These are phyloP conservation scores for Trichoderma endophyticum DNA, from an alignment of 2,329 filamentous ascomycete species.

Conservation along the genomic window DNA sequence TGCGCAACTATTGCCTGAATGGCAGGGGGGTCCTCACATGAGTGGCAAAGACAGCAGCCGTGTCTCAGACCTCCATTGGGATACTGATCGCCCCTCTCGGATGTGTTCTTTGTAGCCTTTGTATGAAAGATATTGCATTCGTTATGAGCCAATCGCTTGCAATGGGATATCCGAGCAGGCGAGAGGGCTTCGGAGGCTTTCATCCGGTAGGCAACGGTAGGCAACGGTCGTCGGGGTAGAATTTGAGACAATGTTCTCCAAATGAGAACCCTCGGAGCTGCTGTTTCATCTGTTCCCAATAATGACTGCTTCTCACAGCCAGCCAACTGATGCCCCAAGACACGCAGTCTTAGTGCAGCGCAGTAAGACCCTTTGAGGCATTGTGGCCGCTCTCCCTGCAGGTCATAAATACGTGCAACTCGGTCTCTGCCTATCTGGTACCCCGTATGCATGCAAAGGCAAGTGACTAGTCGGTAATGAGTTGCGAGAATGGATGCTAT, in stretches of 20 bases:
- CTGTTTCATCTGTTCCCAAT: neutral
- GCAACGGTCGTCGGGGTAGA: neutral
- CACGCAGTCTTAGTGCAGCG: neutral
- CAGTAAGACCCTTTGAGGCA: neutral
- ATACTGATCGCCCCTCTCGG: neutral
- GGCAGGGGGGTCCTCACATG: neutral
- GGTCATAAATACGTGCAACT: neutral
- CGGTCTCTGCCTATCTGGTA: neutral
- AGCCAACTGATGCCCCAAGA: neutral
- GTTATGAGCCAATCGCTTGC: neutral
- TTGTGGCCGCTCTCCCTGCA: neutral
- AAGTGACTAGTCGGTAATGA: neutral
- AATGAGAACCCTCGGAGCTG: neutral
- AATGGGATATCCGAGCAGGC: neutral
- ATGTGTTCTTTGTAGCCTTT: neutral
- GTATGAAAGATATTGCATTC: neutral
- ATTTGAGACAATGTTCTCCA: neutral
- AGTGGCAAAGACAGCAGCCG: neutral
- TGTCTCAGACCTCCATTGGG: neutral
- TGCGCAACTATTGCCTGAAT: neutral
- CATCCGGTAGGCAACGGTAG: neutral
- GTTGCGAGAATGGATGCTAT: neutral
- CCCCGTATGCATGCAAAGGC: neutral
- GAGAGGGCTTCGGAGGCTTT: neutral
- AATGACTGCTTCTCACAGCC: neutral